phyloP scores from a whole-genome alignment of 495 filamentous ascomycete species.

The Penicillium coffeae region DNA sequence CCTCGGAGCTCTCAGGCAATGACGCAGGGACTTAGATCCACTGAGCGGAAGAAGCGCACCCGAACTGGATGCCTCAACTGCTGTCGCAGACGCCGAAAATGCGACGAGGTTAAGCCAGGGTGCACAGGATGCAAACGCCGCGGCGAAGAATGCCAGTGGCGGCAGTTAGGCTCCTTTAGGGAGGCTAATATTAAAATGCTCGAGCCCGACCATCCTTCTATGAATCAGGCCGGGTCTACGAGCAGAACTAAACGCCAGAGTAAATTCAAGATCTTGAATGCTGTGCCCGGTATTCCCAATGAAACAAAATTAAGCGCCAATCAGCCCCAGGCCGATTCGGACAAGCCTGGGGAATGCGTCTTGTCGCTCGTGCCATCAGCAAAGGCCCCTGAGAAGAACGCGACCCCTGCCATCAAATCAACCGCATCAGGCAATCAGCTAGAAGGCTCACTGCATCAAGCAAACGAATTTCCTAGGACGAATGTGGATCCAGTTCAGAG shows the following conservation, averaged over 20 bases:
- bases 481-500: not conserved
- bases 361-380: constrained; percentile 1
- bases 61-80: constrained; percentile 34
- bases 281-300: not conserved
- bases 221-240: constrained; percentile 23
- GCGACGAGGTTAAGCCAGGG: constrained; percentile 29
- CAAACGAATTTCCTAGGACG: not conserved
- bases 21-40: constrained; percentile 2
- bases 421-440: not conserved
- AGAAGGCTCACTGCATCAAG: not conserved
- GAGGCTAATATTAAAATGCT: constrained; percentile 32
- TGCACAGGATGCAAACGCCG: constrained; percentile 31
- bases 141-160: constrained; percentile 31
- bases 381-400: not conserved
- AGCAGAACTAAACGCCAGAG: constrained; percentile 18
- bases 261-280: constrained; percentile 31
- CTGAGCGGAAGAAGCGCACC: constrained; percentile 27
- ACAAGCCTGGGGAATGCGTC: not conserved
- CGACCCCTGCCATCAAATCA: not conserved
- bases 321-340: not conserved
- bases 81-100: constrained; percentile 31
- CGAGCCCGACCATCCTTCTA: constrained; percentile 28
- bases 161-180: constrained; percentile 31
- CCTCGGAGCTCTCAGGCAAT: not conserved
- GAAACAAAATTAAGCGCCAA: too few relatives aligned